Conservation (phyloP, 2,329 filamentous ascomycete species). For the Thermomyces lanuginosus region DNA sequence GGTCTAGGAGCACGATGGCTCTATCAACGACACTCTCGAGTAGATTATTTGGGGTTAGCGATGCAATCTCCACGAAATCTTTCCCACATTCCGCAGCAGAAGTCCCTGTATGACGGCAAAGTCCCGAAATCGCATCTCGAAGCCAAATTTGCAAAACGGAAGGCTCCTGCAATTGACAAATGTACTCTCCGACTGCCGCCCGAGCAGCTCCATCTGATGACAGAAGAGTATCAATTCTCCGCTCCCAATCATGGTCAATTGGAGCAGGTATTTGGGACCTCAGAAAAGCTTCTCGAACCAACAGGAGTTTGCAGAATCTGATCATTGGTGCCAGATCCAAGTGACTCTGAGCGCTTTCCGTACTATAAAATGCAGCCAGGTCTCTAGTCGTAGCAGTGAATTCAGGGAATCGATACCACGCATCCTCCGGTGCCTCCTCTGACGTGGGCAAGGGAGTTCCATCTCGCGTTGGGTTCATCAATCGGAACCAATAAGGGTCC, state of each 20-base stretch:
- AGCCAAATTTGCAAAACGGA: conserved; percentile 24
- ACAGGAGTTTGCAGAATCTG: conserved; percentile 48
- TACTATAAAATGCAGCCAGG: conserved; percentile 13
- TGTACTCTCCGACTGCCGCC: conserved; percentile 31
- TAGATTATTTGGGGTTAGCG: conserved; percentile 37
- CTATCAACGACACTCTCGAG: conserved; percentile 36
- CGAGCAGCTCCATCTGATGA: conserved; percentile 53
- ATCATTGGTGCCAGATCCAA: conserved; percentile 48
- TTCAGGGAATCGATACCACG: conserved; percentile 24
- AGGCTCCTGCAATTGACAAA: conserved; percentile 14
- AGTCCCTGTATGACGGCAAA: conserved; percentile 23
- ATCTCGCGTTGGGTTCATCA: conserved; percentile 39
- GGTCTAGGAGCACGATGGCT: conserved; percentile 38
- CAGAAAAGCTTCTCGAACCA: conserved; percentile 41
- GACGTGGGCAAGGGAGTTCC: conserved; percentile 28
- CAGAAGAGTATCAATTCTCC: conserved; percentile 56
- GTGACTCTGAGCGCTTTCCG: conserved; percentile 13
- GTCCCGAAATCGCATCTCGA: conserved; percentile 29
- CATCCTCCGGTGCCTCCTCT: conserved; percentile 37
- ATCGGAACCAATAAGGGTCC: conserved; percentile 57
- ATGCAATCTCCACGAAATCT: conserved; percentile 39
- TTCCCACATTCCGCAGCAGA: conserved; percentile 31
- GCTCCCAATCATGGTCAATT: conserved; percentile 69
- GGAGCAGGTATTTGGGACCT: conserved; percentile 31
- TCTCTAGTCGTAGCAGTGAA: conserved; percentile 14